Percentiles rank a stretch among this genome's conserved stretches.
Evolutionary conservation across 2,329 filamentous ascomycete species (phyloP).

Genomic region (Gliomastix tumulicola): DNA sequence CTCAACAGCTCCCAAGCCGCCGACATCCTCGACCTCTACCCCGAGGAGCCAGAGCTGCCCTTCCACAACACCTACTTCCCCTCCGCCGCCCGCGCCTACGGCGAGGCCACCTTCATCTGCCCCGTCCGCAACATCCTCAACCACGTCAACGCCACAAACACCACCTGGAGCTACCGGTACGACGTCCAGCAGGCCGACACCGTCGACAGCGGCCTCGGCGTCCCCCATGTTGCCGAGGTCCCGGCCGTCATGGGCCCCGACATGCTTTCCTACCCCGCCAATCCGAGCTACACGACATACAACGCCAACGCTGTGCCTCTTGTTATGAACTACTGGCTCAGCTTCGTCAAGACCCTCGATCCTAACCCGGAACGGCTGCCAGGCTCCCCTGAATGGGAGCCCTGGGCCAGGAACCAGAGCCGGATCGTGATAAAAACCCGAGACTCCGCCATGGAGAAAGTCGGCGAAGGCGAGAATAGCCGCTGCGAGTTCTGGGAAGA

Average conservation of each 20-base stretch:
- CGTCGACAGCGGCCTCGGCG: slow-evolving; percentile 30
- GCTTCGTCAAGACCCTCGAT: slow-evolving; percentile 36
- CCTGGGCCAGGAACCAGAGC: slow-evolving; percentile 21
- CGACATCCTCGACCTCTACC: slow-evolving; percentile 29
- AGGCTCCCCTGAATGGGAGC: slow-evolving; percentile 31
- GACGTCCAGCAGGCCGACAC: slow-evolving; percentile 34
- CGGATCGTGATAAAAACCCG: slow-evolving; percentile 31
- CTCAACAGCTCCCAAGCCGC: slow-evolving; percentile 26
- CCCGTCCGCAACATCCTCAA: slow-evolving; percentile 30
- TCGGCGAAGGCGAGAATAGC: slow-evolving; percentile 19
- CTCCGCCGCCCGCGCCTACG: slow-evolving; percentile 31
- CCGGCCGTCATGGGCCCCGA: slow-evolving; percentile 42
- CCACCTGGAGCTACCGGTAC: slow-evolving; percentile 39
- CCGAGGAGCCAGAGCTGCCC: slow-evolving; percentile 23
- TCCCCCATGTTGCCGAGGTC: slow-evolving; percentile 39
- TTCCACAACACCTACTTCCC: slow-evolving; percentile 36
- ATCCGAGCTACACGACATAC: slow-evolving; percentile 31
- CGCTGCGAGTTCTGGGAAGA: slow-evolving; percentile 34
- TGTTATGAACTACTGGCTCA: slow-evolving; percentile 42
- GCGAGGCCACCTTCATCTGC: slow-evolving; percentile 38
- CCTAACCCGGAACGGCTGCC: slow-evolving; percentile 28
- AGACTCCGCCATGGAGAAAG: slow-evolving; percentile 29
- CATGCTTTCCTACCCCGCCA: slow-evolving; percentile 13
- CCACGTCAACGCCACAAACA: slow-evolving; percentile 11
- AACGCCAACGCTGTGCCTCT: slow-evolving; percentile 37